Evolutionary conservation across 2,329 filamentous ascomycete genomes (phyloP), one percentile per base, ranked within the genome.

Genomic region (Colletotrichum cordylinicola): DNA sequence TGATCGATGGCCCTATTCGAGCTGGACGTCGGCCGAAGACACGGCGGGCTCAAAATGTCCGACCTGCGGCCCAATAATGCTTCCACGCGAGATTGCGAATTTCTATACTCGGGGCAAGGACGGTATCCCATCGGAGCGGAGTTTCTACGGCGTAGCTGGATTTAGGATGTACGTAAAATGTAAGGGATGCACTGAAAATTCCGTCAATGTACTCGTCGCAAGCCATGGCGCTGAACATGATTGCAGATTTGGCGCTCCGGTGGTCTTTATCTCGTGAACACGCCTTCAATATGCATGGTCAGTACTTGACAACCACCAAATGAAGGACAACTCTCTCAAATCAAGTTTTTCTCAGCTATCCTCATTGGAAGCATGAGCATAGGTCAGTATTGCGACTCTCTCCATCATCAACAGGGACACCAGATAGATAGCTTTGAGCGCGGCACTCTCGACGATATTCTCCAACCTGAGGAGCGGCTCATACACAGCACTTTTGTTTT

Each of bases 81-180:
- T 58, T 48, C 52, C 21, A 67, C 27, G 39, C 31, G 55, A 76
- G 16, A 52, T 64, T 70, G 31, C 29, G 48, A 55, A 65, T 48
- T 68, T 74, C 37, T 39, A 48, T 13, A 66, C n/a, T 74, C 64
- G 21, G 48, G 69, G 64, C 74, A 43, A 69, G 56, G 65, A 69
- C 70, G 58, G 65, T 65, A 60, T 58, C 37, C 58, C 65, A 69
- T 66, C 39, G 58, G 70, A 69, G 70, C 70, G 74, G 74, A 76
- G 74, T 76, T 72, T 74, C 15, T 65, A 73, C 21, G 74, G 74
- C 70, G 70, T 68, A 74, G 70, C 56, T 69, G 74, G 70, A 27
- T 69, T 73, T 55, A 60, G 48, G 70, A 61, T 76, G 74, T 76
- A 76, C 35, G 64, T 76, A 76, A 67, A 52, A 37, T 76, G 74